phyloP scores from a whole-genome alignment of 306 rosid species.

The Castanospermum australe region DNA sequence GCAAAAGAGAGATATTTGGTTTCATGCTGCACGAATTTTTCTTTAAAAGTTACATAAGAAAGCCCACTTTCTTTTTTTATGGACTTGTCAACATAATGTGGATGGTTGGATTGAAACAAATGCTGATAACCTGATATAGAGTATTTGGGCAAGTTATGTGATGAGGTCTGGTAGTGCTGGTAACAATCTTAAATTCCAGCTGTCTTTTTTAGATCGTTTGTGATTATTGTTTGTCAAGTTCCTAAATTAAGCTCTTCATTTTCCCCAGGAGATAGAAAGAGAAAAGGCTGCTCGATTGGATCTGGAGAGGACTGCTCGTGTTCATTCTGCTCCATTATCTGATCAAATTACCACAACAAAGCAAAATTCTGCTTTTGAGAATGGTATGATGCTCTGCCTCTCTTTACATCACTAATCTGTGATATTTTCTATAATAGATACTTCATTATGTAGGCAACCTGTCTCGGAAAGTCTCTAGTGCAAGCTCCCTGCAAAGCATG shows the following conservation, averaged over 20 bases:
- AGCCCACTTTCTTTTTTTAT: conserved; percentile 24
- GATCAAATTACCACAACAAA: conserved; percentile 56
- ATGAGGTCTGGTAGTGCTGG: conserved; percentile 5
- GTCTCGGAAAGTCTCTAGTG: conserved; percentile 76
- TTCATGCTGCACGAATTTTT: conserved; percentile 2
- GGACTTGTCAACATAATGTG: conserved; percentile 7
- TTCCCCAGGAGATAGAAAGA: conserved; percentile 82
- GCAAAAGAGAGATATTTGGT: background rate
- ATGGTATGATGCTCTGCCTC: conserved; percentile 56
- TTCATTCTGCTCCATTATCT: conserved; percentile 48
- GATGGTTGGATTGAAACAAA: conserved; percentile 6
- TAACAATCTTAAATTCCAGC: conserved; percentile 4
- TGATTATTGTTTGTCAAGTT: conserved; percentile 21
- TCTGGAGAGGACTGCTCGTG: conserved; percentile 72
- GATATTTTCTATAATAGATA: conserved; percentile 29
- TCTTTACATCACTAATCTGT: conserved; percentile 20
- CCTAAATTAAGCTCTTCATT: conserved; percentile 31
- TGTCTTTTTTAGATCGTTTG: conserved; percentile 6
- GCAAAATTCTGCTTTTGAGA: conserved; percentile 69
- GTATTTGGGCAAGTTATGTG: conserved; percentile 15
- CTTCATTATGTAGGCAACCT: conserved; percentile 66
- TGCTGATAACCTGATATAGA: conserved; percentile 10
- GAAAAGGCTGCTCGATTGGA: conserved; percentile 91
- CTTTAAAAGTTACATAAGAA: conserved; percentile 20
- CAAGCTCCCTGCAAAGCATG: conserved; percentile 89